Base-by-base conservation (phyloP, 2,329 filamentous ascomycete genomes). In the Venturia effusa region DNA sequence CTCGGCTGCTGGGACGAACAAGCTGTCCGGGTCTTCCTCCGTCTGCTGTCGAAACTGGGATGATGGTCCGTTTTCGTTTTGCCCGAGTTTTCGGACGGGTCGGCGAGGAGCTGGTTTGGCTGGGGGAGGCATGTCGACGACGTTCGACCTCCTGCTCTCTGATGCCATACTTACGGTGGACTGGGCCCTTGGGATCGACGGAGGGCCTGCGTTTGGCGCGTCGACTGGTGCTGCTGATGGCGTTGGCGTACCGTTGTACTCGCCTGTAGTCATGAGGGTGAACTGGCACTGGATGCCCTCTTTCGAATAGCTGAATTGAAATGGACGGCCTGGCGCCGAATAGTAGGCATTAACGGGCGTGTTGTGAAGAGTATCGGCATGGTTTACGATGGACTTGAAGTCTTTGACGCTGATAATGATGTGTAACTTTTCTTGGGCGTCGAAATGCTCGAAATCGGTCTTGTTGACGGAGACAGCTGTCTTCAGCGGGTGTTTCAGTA, bases 401-500 rank as follows among this genome's bases (percentile, higher is more conserved):
- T 93, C 89, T 70, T 90, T 92, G 71, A 93, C 88, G 68, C 86
- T 90, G 70, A 92, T 88, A 65, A 90, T 84, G 69, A 92, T 89
- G 71, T 92, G 89, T 64, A 92, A 81, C 61, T 88, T 86, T 66
- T 90, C 85, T 71, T 91, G 86, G 37, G 90, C 85, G 27, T 84
- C 80, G 66, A 92, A 89, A 61, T 87, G 83, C 64, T 89, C 86
- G 69, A 93, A 93, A 68, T 92, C 89, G 64, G 88, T 83, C 37
- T 84, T 85, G 71, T 91, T 88, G 17, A 92, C 82, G 0, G 88
- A 84, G 66, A 93, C 89, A 37, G 88, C 89, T 11, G 89, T 93
- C 68, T 90, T 88, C 1, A 93, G 79, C 6, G 89, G 89, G 71
- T 92, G 90, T 72, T 90, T 92, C 55, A 92, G 75, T 19, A 91